Base-by-base conservation (phyloP, 306 rosid genomes). In the Morella rubra region DNA sequence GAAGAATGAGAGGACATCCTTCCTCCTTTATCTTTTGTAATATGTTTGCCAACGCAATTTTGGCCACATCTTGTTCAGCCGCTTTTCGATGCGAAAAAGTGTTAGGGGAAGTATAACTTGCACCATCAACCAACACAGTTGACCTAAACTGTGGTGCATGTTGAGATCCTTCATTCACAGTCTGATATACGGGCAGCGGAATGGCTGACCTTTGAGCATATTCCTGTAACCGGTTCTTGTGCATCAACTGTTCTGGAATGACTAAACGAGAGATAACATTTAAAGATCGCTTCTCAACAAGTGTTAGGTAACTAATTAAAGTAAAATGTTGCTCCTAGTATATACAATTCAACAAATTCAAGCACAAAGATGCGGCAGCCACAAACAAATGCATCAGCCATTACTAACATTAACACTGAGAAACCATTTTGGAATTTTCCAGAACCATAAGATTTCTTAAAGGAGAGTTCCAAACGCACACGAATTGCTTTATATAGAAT, bases 11-110 rank as follows among this genome's bases (percentile, higher is more conserved):
- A 56, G 87, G 73, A 72, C 46, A 22, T 3, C 18, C 88, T 69
- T 87, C 89, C 10, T 81, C 78, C 76, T 58, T 80, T 13, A 72
- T 51, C 59, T 62, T 78, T 22, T 55, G 10, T 12, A 47, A 20
- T 58, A 86, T 59, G 16, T 1, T 3, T 20, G 74, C 86, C 32
- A 84, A n/a, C 0, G 92, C 93, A 52, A 85, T 18, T 56, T 69
- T 85, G 3, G 94, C 89, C 9, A 41, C 91, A 3, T 86, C 88
- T 2, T 91, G 87, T n/a, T 89, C 94, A 3, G 94, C 91, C 0
- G 79, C 84, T 80, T 75, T 86, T n/a, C 84, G 67, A 0, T 55
- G 71, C 1, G 53, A 0, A 68, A 81, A 91, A 10, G 84, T 73
- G 41, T 52, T 60, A 1, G 79, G 32, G 1, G 88, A 76, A n/a